Conservation (phyloP, 805 yeast genomes). For the Scheffersomyces coipomensis region DNA sequence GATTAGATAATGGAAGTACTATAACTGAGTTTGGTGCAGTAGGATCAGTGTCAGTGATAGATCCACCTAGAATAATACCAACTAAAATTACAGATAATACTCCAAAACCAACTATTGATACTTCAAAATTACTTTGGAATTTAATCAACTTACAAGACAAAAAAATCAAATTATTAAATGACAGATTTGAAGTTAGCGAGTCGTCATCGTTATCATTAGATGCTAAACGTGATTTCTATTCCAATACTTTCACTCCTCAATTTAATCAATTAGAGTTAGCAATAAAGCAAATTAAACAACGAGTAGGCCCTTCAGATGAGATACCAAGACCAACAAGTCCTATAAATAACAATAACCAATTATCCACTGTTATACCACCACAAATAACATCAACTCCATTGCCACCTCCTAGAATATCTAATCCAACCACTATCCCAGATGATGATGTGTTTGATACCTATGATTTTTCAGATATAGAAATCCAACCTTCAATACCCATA, state of each 20-base stretch:
- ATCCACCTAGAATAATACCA: no score
- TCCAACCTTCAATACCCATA: background rate
- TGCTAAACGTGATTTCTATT: conserved; percentile 28
- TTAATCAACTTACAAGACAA: conserved; percentile 13
- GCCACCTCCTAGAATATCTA: background rate
- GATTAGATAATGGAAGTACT: background rate
- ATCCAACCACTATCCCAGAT: background rate
- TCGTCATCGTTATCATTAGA: conserved; percentile 38
- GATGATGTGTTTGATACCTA: conserved; percentile 6
- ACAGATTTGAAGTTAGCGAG: conserved; percentile 29
- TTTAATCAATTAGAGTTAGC: conserved; percentile 15
- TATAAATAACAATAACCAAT: background rate
- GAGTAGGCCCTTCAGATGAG: background rate
- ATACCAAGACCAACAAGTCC: background rate
- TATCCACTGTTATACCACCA: background rate
- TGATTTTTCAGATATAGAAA: conserved; percentile 8
- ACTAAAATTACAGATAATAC: background rate
- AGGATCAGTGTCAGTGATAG: background rate
- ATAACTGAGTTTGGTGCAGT: background rate
- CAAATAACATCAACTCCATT: background rate
- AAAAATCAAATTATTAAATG: conserved; percentile 25
- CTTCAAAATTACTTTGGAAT: background rate
- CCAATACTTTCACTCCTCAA: conserved; percentile 22
- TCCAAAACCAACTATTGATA: background rate
- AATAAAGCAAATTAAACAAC: background rate